These are phyloP conservation scores for Rhododendron molle DNA, from an alignment of 148 eudicot species.

Conservation along the genomic window DNA sequence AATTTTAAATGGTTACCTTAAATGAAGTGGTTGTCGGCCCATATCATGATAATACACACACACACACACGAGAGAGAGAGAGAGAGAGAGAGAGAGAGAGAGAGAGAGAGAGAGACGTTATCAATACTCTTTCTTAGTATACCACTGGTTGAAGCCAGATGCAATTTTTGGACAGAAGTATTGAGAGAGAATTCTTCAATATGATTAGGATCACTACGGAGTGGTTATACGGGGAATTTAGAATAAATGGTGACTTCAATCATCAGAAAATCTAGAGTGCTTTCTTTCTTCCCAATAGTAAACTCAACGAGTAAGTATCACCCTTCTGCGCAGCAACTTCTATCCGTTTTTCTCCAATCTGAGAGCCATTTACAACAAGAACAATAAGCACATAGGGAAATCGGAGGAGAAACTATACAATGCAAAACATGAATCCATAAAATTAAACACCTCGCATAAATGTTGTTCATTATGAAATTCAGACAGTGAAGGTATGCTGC, in stretches of 20 bases:
- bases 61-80: no score
- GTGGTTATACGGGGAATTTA: neutral
- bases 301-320: conserved; percentile 55
- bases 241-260: neutral
- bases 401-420: neutral
- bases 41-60: neutral
- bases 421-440: neutral
- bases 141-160: neutral
- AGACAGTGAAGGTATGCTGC: neutral
- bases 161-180: neutral
- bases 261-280: neutral
- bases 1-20: no score
- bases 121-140: neutral
- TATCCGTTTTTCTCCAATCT: conserved; percentile 81
- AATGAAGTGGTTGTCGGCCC: neutral
- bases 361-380: neutral
- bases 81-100: no score
- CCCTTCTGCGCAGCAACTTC: conserved; percentile 68
- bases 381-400: neutral
- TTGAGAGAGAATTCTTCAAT: neutral
- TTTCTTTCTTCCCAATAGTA: conserved; percentile 58
- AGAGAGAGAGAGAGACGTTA: no score
- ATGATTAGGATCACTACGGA: neutral
- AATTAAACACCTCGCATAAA: neutral
- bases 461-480: neutral